A percentile compares a stretch with the other conserved stretches of the same genome.
phyloP scores from a whole-genome alignment of 768 basidiomycete genomes.

The Tylopilus vinaceipallidus region DNA sequence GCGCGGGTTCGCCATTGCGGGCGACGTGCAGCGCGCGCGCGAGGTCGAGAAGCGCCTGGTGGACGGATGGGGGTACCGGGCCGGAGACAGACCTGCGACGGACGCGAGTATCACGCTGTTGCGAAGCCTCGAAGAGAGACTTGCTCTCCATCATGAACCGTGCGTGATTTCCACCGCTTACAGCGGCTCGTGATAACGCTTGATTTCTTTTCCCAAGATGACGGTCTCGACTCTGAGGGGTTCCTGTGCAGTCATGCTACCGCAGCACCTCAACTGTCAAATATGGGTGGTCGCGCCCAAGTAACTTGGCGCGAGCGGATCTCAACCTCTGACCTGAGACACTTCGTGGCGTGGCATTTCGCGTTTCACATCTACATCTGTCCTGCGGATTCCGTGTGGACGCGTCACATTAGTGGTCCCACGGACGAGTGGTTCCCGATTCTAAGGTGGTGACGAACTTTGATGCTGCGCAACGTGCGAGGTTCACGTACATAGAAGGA shows the following conservation, averaged over 20 bases:
- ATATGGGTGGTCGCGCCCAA: not conserved
- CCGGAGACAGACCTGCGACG: conserved; percentile 23
- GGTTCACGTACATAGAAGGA: not conserved
- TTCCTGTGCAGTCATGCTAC: too few relatives aligned
- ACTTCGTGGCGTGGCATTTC: not conserved
- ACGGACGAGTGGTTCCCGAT: not conserved
- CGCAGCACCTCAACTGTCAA: too few relatives aligned
- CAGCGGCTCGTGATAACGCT: not conserved
- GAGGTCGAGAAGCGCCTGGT: conserved; percentile 31
- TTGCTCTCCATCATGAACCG: not conserved
- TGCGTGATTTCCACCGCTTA: not conserved
- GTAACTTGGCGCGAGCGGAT: not conserved
- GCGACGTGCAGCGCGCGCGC: conserved; percentile 29
- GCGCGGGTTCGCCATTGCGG: conserved; percentile 36
- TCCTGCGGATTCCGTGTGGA: not conserved
- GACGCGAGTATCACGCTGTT: conserved; percentile 22
- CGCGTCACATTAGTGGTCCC: not conserved
- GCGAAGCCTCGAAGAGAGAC: conserved; percentile 15
- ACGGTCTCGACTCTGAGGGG: too few relatives aligned
- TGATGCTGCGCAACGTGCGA: conserved; percentile 5
- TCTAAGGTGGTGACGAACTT: not conserved
- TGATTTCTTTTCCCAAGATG: not conserved
- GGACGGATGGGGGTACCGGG: conserved; percentile 20
- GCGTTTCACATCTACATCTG: not conserved
- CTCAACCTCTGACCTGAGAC: not conserved